A percentile compares a stretch with the other conserved stretches of the same genome.
These are phyloP conservation scores for Colletotrichum incanum DNA, from an alignment of 2,329 filamentous ascomycete genomes.

Conservation along the genomic window DNA sequence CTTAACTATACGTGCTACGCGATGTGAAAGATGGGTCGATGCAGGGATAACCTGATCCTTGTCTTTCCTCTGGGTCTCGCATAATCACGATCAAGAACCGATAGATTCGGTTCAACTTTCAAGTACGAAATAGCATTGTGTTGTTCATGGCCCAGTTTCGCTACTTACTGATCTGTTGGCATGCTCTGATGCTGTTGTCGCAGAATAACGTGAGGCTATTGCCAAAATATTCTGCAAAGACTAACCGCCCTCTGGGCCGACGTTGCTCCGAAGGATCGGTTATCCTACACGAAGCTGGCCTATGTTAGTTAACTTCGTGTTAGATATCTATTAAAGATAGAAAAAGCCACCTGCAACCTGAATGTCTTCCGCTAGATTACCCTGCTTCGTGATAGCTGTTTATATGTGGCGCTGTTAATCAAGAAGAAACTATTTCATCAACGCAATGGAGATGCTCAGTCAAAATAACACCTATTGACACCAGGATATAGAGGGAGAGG, in stretches of 20 bases:
- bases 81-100: neutral
- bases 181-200: neutral
- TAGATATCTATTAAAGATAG: no score
- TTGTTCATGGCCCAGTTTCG: neutral
- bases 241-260: no score
- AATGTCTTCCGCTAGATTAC: no score
- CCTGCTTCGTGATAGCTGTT: no score
- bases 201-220: no score
- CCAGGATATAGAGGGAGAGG: neutral
- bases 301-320: no score
- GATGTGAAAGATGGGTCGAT: neutral
- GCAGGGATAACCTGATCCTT: neutral
- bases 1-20: neutral
- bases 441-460: neutral
- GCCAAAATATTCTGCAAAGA: no score
- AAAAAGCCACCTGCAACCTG: no score
- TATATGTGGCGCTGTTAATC: neutral
- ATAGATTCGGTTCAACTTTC: neutral
- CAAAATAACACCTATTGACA: neutral
- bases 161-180: neutral
- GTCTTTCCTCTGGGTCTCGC: conserved; percentile 1
- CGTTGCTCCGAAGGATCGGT: no score
- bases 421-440: neutral
- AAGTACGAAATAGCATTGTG: neutral
- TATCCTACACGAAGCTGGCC: no score